phyloP scores from a whole-genome alignment of 768 basidiomycete genomes.

The Suillus lakei region DNA sequence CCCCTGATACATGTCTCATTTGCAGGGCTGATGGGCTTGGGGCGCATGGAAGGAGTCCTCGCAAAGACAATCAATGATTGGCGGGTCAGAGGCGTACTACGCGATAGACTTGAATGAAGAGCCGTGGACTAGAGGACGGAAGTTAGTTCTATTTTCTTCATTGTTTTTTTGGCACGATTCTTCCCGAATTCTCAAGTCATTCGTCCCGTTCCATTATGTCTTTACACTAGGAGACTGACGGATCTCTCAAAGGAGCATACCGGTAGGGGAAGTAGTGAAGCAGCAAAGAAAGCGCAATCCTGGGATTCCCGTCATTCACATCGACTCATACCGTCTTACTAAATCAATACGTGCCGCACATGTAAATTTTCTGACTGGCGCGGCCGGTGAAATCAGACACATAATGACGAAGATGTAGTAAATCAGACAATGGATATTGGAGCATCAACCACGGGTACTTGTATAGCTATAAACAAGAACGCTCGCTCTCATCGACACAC shows the following conservation, averaged over 20 bases:
- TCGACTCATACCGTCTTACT: neutral
- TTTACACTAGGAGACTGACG: neutral
- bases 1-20: neutral
- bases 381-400: neutral
- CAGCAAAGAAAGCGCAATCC: too few species aligned
- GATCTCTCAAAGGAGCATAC: neutral
- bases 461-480: neutral
- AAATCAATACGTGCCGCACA: neutral
- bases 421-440: neutral
- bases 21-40: slow-evolving; percentile 32
- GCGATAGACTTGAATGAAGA: too few species aligned
- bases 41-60: slow-evolving; percentile 18
- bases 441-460: neutral
- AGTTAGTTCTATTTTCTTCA: too few species aligned
- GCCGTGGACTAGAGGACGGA: too few species aligned
- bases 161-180: too few species aligned
- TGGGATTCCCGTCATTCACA: too few species aligned
- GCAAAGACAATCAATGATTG: slow-evolving; percentile 38
- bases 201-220: slow-evolving; percentile 38
- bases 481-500: neutral
- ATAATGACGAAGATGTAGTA: neutral
- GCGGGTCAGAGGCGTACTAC: slow-evolving; percentile 39
- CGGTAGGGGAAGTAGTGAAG: neutral
- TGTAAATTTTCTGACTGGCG: neutral
- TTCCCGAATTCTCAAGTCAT: too few species aligned